These are phyloP conservation scores for Physcia stellaris DNA, from an alignment of 495 filamentous ascomycete genomes.

Conservation along the genomic window DNA sequence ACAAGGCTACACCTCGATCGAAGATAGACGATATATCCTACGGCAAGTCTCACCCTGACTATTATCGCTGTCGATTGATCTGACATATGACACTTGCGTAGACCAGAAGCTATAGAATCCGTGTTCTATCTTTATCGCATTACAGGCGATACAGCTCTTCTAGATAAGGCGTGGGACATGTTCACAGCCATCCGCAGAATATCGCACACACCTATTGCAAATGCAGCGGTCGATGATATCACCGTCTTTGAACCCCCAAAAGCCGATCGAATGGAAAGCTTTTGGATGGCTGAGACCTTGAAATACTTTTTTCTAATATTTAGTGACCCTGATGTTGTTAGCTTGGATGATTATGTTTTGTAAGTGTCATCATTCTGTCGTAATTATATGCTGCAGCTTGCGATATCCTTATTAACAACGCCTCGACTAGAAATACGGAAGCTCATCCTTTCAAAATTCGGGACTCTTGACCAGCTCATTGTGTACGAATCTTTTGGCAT, in stretches of 20 bases:
- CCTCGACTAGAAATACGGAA: constrained; percentile 60
- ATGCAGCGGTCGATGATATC: constrained; percentile 48
- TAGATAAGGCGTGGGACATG: constrained; percentile 69
- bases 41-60: too few species aligned
- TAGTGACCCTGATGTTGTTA: constrained; percentile 51
- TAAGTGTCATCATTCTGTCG: constrained; percentile 16
- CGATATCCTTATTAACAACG: too few species aligned
- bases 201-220: constrained; percentile 45
- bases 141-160: constrained; percentile 51
- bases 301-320: constrained; percentile 95
- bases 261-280: constrained; percentile 41
- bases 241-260: constrained; percentile 20
- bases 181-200: constrained; percentile 49
- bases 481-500: too few species aligned
- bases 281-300: constrained; percentile 63
- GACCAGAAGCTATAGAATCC: constrained; percentile 58
- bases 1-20: constrained; percentile 43
- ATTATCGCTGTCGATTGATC: too few species aligned
- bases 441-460: constrained; percentile 56
- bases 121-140: constrained; percentile 66
- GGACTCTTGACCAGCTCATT: too few species aligned
- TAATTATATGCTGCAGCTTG: neutral
- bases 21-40: constrained; percentile 51
- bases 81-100: too few species aligned
- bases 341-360: constrained; percentile 58